Evolutionary conservation across 805 yeast genomes (phyloP), one percentile per base, ranked within the genome.

Genomic region (Cyberlindnera bimundalis): DNA sequence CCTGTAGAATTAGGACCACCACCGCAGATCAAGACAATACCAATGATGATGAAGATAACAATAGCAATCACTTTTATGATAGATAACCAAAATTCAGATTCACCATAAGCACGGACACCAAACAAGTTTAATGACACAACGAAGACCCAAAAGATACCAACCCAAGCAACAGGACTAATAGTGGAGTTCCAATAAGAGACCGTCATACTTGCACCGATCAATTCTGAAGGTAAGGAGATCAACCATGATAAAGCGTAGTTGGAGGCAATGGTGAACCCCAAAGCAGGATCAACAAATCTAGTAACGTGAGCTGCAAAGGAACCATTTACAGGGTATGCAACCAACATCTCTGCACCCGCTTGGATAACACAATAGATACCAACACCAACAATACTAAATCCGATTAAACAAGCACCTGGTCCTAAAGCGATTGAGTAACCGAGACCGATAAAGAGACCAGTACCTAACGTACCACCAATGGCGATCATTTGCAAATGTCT

Each of bases 391-490:
- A 78, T 56, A 17, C 62, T 50, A 64, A 79, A 74, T 42, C 78
- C 82, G 37, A 81, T 71, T 24, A 81, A 59, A 37, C 79, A 71
- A 2, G 80, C 85, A 12, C 84, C 83, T n/a, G 87, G 88, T 46
- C 83, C 83, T 19, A 67, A 63, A 13, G 60, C 59, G 37, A 82
- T 62, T 1, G 84, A 74, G 33, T 70, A 64, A 40, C 86, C 86
- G 7, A 81, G 67, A 32, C 84, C 85, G 43, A 81, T 74, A 50
- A 81, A 79, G 43, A 81, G 62, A 55, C 87, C 86, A 25, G 87
- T 79, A 61, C 89, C 88, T 44, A 81, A 74, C 38, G 81, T 73
- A 56, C 86, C 85, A 47, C 85, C 88, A 45, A 81, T 73, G 32
- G 87, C 81, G 45, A 81, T 73, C 74, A 81, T 77, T 48, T 79